A percentile compares a stretch with the other conserved stretches of the same genome.
Conservation (phyloP, 495 filamentous ascomycete genomes). For the Hypoxylon trugodes region DNA sequence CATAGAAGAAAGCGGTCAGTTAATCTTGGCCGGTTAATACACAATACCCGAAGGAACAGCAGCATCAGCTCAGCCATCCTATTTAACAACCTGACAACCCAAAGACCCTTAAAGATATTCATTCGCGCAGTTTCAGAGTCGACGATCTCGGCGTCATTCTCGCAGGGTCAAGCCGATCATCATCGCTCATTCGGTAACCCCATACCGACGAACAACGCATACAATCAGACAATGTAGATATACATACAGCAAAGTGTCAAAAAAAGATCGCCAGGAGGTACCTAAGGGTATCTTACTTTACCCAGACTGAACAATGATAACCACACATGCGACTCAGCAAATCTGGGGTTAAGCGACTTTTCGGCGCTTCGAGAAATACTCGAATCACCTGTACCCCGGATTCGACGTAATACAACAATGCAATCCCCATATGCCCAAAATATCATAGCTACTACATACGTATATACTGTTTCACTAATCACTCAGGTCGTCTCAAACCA, state of each 20-base stretch:
- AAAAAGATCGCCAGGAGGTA: conserved; percentile 19
- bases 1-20: neutral
- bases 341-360: conserved; percentile 11
- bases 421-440: too few species aligned
- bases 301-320: neutral
- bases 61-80: too few species aligned
- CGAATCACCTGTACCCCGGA: conserved; percentile 10
- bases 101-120: conserved; percentile 10
- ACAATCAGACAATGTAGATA: too few species aligned
- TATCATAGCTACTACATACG: too few species aligned
- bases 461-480: neutral
- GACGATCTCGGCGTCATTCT: conserved; percentile 37
- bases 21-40: too few species aligned
- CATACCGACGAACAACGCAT: neutral
- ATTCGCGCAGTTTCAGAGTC: conserved; percentile 33
- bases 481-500: neutral
- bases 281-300: too few species aligned
- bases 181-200: neutral
- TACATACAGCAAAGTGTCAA: neutral
- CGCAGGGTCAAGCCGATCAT: conserved; percentile 15
- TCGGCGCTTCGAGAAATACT: neutral
- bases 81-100: too few species aligned
- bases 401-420: neutral
- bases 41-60: too few species aligned
- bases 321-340: conserved; percentile 4